phyloP scores from a whole-genome alignment of 345 rosid species.

The Arabis hirsuta region DNA sequence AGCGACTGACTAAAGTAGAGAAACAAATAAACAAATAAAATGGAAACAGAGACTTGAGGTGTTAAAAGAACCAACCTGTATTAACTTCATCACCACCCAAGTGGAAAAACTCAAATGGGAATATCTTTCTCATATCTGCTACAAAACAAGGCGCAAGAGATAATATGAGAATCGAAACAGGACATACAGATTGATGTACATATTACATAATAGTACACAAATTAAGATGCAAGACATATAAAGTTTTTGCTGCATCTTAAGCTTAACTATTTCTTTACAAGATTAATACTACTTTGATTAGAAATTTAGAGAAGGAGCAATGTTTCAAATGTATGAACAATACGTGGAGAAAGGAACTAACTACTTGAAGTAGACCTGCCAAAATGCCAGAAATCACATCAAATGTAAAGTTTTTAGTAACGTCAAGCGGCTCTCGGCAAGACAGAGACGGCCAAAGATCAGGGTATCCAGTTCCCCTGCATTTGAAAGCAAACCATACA shows the following conservation, averaged over 20 bases:
- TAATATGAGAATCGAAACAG: conserved; percentile 23
- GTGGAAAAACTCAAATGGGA: conserved; percentile 96
- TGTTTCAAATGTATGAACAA: neutral
- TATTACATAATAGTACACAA: neutral
- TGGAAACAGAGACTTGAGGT: conserved; percentile 13
- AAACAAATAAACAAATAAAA: neutral
- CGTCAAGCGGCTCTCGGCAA: conserved; percentile 97
- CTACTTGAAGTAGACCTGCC: conserved; percentile 55
- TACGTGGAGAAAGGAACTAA: neutral
- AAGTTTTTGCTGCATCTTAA: conserved; percentile 2
- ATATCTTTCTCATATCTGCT: conserved; percentile 83
- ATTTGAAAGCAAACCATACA: conserved; percentile 42
- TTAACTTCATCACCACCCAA: conserved; percentile 98
- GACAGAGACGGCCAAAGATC: conserved; percentile 89
- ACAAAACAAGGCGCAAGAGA: conserved; percentile 23
- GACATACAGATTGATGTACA: neutral
- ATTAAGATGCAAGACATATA: neutral
- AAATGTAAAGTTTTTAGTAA: conserved; percentile 76
- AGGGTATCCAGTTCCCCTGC: conserved; percentile 95
- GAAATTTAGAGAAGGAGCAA: conserved; percentile 12
- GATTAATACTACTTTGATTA: conserved; percentile 2
- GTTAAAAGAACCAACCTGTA: conserved; percentile 57
- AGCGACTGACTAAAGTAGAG: neutral
- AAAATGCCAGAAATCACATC: conserved; percentile 85
- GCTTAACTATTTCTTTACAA: conserved; percentile 6